Base-by-base conservation (phyloP, 129 eudicot species). In the Solidago caesia region DNA sequence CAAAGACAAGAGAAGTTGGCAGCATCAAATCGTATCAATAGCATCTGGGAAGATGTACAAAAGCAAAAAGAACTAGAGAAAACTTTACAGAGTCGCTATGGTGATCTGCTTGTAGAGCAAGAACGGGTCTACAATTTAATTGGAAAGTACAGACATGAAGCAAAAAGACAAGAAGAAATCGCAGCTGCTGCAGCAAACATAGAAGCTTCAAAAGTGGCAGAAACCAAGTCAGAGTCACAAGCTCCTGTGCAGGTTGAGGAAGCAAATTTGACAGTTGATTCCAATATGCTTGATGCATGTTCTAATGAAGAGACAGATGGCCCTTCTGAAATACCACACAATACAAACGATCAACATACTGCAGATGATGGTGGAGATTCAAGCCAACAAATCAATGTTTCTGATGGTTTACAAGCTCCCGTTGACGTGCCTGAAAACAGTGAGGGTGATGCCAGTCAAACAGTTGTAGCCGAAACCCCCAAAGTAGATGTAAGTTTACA, bases 21-120 rank as follows among this genome's bases (percentile, higher is more conserved):
- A 62, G 90, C 96, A 57, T 75, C 94, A 25, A 82, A 83, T 52
- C 87, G 99, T 82, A 84, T 91, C 47, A 91, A 87, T 71, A 71
- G 81, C 67, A 88, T 95, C 61, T 84, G 97, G 97, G 96, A 91
- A 76, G 97, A 95, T 59, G 96, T 91, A 10, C 97, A 95, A 84
- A 91, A 95, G 81, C 99, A 95, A 76, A 95, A 91, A 69, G 92
- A 89, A 63, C 82, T 95, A 13, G 99, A 95, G 77, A 89, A 77
- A 70, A 81, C 74, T 68, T 64, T 88, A 51, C 99, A 95, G 83
- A 91, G 84, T 58, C 87, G 90, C 2, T 95, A 89, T 61, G 96
- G 96, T 70, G 85, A 77, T 80, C 82, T 85, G 46, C 71, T 87
- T 47, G 76, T 70, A 3, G 94, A 91, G 80, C 85, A 84, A 78